Percentiles rank a stretch among this genome's conserved stretches.
Conservation (phyloP, 2,329 filamentous ascomycete genomes). For the Zelopaecilomyces penicillatus region DNA sequence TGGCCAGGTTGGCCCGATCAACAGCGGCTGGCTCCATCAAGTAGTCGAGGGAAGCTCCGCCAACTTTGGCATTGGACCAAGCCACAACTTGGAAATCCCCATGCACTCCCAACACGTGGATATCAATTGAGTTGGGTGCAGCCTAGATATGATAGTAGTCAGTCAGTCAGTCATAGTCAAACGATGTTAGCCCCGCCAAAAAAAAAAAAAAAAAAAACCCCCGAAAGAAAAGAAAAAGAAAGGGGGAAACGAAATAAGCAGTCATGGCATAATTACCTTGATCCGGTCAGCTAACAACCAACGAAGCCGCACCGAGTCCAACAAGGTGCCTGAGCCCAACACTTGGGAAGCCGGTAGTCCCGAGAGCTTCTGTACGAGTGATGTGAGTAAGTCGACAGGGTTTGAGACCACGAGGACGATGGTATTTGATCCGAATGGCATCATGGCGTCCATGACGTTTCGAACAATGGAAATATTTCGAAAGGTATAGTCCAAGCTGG, state of each 20-base stretch:
- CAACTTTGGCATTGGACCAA: slow-evolving; percentile 17
- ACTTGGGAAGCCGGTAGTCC: slow-evolving; percentile 41
- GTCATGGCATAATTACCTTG: slow-evolving; percentile 2
- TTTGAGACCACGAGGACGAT: slow-evolving; percentile 32
- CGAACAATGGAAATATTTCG: slow-evolving; percentile 40
- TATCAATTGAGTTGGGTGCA: slow-evolving; percentile 11
- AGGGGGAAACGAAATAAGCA: too few relatives aligned
- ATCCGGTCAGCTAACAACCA: slow-evolving; percentile 29
- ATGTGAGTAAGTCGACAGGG: slow-evolving; percentile 46
- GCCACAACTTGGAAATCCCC: slow-evolving; percentile 15
- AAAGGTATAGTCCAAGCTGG: slow-evolving; percentile 17
- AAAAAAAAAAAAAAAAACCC: too few relatives aligned
- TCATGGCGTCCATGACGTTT: slow-evolving; percentile 39
- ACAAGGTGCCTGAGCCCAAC: slow-evolving; percentile 43
- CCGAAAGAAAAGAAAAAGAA: too few relatives aligned
- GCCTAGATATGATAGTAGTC: not conserved
- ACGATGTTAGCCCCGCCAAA: too few relatives aligned
- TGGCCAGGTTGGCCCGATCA: slow-evolving; percentile 27
- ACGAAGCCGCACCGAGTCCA: slow-evolving; percentile 42
- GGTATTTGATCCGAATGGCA: slow-evolving; percentile 36
- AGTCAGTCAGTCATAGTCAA: too few relatives aligned
- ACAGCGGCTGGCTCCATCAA: slow-evolving; percentile 6
- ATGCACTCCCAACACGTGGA: slow-evolving; percentile 16
- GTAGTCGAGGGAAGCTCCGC: slow-evolving; percentile 11
- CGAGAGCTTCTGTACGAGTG: slow-evolving; percentile 37